Conservation (phyloP, 257 asterid genomes). For the Solanum microdontum region DNA sequence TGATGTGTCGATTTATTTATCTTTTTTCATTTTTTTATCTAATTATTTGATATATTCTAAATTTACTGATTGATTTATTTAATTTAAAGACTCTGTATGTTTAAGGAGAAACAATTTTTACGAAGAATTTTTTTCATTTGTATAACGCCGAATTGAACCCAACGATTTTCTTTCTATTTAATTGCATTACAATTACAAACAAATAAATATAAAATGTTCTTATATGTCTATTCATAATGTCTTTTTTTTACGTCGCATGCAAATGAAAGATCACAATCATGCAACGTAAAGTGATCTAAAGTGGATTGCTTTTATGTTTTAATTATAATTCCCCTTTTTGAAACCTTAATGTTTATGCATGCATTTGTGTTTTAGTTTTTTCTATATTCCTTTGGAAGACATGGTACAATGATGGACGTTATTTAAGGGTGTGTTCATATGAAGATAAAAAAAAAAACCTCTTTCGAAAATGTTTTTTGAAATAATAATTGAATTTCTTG, state of each 20-base stretch:
- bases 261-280: slow-evolving; percentile 19
- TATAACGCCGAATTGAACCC: not conserved
- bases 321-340: slow-evolving; percentile 1
- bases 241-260: slow-evolving; percentile 14
- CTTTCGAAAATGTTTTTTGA: not conserved
- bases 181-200: not conserved
- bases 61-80: not conserved
- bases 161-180: not conserved
- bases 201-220: not conserved
- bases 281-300: slow-evolving; percentile 14
- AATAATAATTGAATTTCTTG: not conserved
- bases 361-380: not conserved
- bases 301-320: slow-evolving; percentile 2
- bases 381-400: not conserved
- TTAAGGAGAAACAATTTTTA: not conserved
- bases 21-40: not conserved
- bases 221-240: slow-evolving; percentile 10
- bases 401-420: not conserved
- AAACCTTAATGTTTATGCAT: not conserved
- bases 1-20: slow-evolving; percentile 10
- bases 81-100: no score
- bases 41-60: not conserved
- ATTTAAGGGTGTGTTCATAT: not conserved
- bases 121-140: not conserved
- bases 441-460: not conserved